Conservation (phyloP, 768 basidiomycete genomes). For the Hericium rajendrae region DNA sequence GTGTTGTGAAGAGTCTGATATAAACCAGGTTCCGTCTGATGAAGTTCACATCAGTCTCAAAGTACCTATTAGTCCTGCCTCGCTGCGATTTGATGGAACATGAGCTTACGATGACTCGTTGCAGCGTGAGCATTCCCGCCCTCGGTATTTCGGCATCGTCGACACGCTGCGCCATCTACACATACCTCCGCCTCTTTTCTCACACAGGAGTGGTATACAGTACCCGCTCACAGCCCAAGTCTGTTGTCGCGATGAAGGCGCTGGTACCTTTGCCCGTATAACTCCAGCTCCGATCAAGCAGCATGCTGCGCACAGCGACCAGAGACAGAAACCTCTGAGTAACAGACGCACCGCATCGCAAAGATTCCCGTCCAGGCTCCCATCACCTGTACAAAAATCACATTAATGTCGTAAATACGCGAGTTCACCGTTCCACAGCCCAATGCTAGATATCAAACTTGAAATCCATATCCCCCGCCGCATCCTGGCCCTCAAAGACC, state of each 20-base stretch:
- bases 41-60: too few relatives aligned
- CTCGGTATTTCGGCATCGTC: too few relatives aligned
- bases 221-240: too few relatives aligned
- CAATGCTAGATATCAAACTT: not conserved
- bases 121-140: too few relatives aligned
- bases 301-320: not conserved
- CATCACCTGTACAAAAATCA: not conserved
- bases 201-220: too few relatives aligned
- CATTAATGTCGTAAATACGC: not conserved
- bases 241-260: not conserved
- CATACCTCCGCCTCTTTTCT: too few relatives aligned
- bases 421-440: not conserved
- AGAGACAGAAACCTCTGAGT: not conserved
- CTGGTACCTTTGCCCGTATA: not conserved
- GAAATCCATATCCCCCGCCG: not conserved
- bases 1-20: too few relatives aligned
- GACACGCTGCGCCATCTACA: too few relatives aligned
- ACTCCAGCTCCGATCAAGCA: not conserved
- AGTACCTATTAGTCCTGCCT: too few relatives aligned
- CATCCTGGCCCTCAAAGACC: not conserved
- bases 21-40: too few relatives aligned
- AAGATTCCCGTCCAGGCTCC: not conserved
- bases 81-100: too few relatives aligned
- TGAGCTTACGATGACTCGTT: too few relatives aligned
- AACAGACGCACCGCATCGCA: not conserved